These are phyloP conservation scores for Clathrospora elynae DNA, from an alignment of 2,329 filamentous ascomycete genomes.

Conservation along the genomic window DNA sequence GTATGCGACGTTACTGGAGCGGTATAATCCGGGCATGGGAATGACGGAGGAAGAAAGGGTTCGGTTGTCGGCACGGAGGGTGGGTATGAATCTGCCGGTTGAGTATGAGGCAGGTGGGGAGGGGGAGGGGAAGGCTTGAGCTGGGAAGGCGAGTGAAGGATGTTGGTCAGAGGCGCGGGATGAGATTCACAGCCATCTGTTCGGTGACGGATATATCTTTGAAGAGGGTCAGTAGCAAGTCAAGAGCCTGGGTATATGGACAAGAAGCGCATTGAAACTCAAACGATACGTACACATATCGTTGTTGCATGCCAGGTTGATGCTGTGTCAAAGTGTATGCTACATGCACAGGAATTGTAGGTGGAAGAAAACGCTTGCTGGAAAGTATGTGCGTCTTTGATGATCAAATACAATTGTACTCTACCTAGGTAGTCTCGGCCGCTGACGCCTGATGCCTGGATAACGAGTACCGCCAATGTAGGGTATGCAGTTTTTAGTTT, in stretches of 20 bases:
- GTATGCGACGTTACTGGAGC: slow-evolving; percentile 80
- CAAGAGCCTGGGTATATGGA: too few species aligned
- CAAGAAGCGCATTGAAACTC: too few species aligned
- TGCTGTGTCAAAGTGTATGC: too few species aligned
- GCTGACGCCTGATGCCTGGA: neutral
- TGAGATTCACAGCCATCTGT: too few species aligned
- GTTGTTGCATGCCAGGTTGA: too few species aligned
- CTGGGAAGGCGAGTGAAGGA: neutral
- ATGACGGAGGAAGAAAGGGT: slow-evolving; percentile 86
- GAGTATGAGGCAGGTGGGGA: slow-evolving; percentile 57
- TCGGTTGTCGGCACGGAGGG: slow-evolving; percentile 78
- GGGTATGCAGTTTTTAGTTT: slow-evolving; percentile 33
- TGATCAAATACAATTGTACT: neutral
- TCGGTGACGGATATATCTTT: too few species aligned
- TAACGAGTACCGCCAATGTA: slow-evolving; percentile 6
- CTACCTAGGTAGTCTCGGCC: neutral
- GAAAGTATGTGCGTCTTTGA: slow-evolving; percentile 10
- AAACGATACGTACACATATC: too few species aligned
- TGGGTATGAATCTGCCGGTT: slow-evolving; percentile 85
- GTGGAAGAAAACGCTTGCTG: too few species aligned
- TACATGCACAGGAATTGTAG: too few species aligned
- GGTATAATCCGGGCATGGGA: slow-evolving; percentile 91
- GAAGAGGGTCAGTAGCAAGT: too few species aligned
- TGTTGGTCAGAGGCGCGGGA: neutral
- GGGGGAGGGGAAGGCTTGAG: slow-evolving; percentile 13